Conservation (phyloP, 2,329 filamentous ascomycete species). For the Fusarium sp. region DNA sequence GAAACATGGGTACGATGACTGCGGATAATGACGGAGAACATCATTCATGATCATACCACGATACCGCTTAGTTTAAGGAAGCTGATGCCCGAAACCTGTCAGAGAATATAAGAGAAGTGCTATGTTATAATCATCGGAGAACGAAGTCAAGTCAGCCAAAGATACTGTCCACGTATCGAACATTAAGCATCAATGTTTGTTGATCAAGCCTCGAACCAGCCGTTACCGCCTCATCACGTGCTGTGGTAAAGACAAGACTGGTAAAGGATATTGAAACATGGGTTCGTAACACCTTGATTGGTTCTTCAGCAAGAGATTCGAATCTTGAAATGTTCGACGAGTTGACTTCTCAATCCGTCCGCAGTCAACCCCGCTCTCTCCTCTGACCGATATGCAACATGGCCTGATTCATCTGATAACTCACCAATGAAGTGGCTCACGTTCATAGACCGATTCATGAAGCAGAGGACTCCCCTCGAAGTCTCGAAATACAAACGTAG, state of each 20-base stretch:
- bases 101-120: constrained; percentile 11
- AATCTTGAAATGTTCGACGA: not conserved
- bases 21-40: constrained; percentile 40
- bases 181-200: not conserved
- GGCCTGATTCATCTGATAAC: constrained; percentile 4
- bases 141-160: constrained; percentile 4
- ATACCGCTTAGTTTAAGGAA: constrained; percentile 13
- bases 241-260: not conserved
- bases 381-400: constrained; percentile 8
- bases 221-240: constrained; percentile 21
- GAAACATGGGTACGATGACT: constrained; percentile 37
- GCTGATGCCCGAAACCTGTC: constrained; percentile 14
- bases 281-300: not conserved
- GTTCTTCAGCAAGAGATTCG: not conserved
- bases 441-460: constrained; percentile 13
- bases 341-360: not conserved
- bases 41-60: constrained; percentile 38
- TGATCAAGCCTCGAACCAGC: constrained; percentile 1
- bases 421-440: constrained; percentile 21
- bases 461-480: constrained; percentile 7
- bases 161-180: not conserved
- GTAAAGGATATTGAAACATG: constrained; percentile 6
- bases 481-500: constrained; percentile 6
- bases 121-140: constrained; percentile 30
- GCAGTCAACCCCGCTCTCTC: not conserved